Evolutionary conservation across 768 basidiomycete species (phyloP).

Genomic region (Mycena capillaripes): DNA sequence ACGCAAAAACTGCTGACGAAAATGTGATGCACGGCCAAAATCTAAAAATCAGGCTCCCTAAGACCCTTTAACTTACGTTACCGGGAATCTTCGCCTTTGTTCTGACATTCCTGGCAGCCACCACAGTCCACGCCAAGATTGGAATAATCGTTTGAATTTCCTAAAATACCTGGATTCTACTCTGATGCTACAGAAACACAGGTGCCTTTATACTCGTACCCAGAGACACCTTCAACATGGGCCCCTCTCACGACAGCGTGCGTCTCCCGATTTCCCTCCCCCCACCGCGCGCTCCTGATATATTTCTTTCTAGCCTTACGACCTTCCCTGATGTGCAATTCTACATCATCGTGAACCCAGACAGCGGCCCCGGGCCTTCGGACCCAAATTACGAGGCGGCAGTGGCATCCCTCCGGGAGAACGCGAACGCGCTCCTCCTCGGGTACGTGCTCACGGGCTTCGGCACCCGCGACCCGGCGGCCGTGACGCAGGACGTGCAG

Average conservation of each 20-base stretch:
- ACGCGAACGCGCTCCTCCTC: constrained; percentile 12
- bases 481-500: constrained; percentile 1
- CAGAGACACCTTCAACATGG: background rate
- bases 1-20: no score
- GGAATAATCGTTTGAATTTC: constrained; percentile 16
- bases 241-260: constrained; percentile 18
- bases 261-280: background rate
- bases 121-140: constrained; percentile 3
- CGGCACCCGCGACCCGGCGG: background rate
- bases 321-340: constrained; percentile 17
- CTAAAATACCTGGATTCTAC: background rate
- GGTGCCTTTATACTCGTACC: constrained; percentile 21
- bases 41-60: no score
- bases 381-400: constrained; percentile 11
- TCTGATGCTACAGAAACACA: background rate
- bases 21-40: no score
- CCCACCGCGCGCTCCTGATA: background rate
- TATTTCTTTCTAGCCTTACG: background rate
- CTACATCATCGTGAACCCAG: no score
- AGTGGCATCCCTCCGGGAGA: background rate
- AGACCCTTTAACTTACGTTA: no score
- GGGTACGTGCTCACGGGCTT: constrained; percentile 16
- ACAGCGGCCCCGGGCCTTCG: constrained; percentile 6
- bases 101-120: background rate
- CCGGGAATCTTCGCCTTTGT: background rate